phyloP scores from a whole-genome alignment of 345 rosid genomes.

The Eucalyptus cladocalyx region DNA sequence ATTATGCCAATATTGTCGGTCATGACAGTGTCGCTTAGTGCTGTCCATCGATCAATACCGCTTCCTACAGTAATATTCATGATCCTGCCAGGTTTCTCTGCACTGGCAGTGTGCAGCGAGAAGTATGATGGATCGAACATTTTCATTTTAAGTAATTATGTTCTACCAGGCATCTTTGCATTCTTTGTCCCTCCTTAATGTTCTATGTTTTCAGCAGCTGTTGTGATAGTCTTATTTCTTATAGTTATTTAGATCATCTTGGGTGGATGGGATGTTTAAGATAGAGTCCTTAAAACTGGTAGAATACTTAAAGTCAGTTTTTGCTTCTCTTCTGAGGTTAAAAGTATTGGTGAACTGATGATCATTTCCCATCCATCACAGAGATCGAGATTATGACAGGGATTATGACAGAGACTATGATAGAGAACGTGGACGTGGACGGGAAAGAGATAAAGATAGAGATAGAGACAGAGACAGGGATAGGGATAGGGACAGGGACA shows the following conservation, averaged over 20 bases:
- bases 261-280: background rate
- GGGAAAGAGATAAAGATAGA: constrained; percentile 11
- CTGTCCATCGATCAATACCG: constrained; percentile 32
- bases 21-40: constrained; percentile 27
- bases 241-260: background rate
- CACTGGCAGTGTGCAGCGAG: constrained; percentile 97
- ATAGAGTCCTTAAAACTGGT: background rate
- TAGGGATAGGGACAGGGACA: constrained; percentile 11
- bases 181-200: background rate
- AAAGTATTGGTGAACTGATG: background rate
- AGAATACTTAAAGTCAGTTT: background rate
- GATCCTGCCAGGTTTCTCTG: constrained; percentile 99
- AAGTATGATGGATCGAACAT: constrained; percentile 95
- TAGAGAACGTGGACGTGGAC: constrained; percentile 37
- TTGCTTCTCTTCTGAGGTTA: background rate
- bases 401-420: constrained; percentile 55
- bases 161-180: background rate
- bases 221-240: background rate
- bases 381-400: constrained; percentile 56
- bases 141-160: background rate
- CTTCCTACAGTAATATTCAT: constrained; percentile 56
- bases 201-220: background rate
- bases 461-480: background rate
- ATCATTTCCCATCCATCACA: constrained; percentile 1
- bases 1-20: background rate